phyloP scores from a whole-genome alignment of 208 protist species.

The Trypanosoma caninum region DNA sequence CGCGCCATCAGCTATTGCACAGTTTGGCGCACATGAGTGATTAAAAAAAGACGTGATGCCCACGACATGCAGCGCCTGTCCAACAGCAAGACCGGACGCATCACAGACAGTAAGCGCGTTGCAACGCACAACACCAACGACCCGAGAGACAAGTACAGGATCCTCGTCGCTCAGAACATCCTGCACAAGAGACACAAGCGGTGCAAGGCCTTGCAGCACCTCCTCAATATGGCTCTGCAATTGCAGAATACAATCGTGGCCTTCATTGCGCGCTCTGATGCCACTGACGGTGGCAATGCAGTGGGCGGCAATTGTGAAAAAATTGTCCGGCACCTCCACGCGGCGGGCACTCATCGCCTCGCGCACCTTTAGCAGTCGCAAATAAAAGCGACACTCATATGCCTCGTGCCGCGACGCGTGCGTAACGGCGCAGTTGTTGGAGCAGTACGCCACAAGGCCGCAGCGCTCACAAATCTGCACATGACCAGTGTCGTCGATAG shows the following conservation, averaged over 20 bases:
- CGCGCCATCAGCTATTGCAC: constrained; percentile 44
- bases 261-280: constrained; percentile 26
- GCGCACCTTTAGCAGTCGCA: constrained; percentile 57
- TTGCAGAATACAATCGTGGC: constrained; percentile 39
- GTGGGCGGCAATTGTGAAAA: constrained; percentile 67
- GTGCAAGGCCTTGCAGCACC: constrained; percentile 52
- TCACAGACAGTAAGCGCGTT: constrained; percentile 75
- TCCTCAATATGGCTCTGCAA: constrained; percentile 58
- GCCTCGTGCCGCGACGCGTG: constrained; percentile 50
- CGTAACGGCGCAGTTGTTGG: constrained; percentile 28
- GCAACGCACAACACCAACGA: constrained; percentile 75
- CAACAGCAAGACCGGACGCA: constrained; percentile 56
- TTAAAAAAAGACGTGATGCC: constrained; percentile 73
- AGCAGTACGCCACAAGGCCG: constrained; percentile 60
- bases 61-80: constrained; percentile 64
- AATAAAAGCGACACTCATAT: constrained; percentile 60
- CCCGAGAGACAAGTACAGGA: constrained; percentile 26
- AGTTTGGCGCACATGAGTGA: constrained; percentile 83
- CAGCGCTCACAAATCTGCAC: constrained; percentile 33
- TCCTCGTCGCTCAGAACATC: constrained; percentile 39
- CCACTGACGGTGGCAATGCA: constrained; percentile 70
- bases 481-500: neutral
- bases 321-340: constrained; percentile 44
- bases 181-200: constrained; percentile 39
- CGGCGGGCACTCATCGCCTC: neutral